Evolutionary conservation across 208 protist species (phyloP), one percentile per base, ranked within the genome.

Genomic region (Sergeia podlipaevii): DNA sequence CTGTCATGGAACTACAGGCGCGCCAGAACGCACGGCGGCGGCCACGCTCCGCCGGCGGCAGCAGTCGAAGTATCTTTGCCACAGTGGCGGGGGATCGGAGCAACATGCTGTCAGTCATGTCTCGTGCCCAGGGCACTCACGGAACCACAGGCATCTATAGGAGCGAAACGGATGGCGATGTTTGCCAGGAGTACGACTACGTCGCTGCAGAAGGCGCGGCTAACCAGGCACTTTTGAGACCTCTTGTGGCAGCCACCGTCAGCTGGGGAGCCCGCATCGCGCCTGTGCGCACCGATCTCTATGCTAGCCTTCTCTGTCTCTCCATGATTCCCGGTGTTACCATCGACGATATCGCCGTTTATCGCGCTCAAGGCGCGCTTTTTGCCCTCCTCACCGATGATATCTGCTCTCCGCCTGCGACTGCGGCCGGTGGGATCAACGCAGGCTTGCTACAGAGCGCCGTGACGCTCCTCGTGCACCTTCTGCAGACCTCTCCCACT

Each of bases 301-400:
- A 93, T 51, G 54, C 63, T 28, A 65, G 65, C 8, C 66, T 88
- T 33, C 48, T 83, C 23, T 61, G 54, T 23, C 77, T 93, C 33
- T 51, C 76, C 32, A 48, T 69, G n/a, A 85, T 77, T 30, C 74
- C 79, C 1, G 74, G 79, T 8, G 61, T 83, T n/a, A 55, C 52
- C 23, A 47, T 79, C 2, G 85, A 93, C 60, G 81, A 90, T 41
- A 64, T 79, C 8, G 68, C 67, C n/a, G 45, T 89, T 43, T 78
- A 73, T 50, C 78, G 81, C 28, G 65, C 62, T 21, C 66, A 89
- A 50, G 67, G 61, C 29, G 62, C 71, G n/a, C 65, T 93, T 7
- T 77, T 90, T 24, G 57, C 65, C 11, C 33, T 86, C 18, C 55
- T 93, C 20, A 72, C 73, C n/a, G 63, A 63, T 27, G 85, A 93